Percentiles rank a stretch among this genome's conserved stretches.
These are phyloP conservation scores for Beverwykella pulmonaria DNA, from an alignment of 495 filamentous ascomycete species.

Conservation along the genomic window DNA sequence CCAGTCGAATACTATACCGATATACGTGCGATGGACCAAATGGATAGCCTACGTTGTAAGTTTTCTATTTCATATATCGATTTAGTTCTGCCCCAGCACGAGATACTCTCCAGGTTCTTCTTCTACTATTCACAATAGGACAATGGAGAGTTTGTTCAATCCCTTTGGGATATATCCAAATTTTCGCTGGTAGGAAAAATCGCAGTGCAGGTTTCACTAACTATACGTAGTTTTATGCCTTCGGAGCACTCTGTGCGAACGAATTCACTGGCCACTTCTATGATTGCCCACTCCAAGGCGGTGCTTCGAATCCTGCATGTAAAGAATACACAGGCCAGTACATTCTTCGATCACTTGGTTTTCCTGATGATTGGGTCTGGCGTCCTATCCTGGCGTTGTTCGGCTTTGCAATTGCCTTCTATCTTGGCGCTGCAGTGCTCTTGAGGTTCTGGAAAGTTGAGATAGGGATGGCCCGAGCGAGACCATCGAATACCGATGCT, in stretches of 20 bases:
- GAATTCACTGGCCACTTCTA: constrained; percentile 71
- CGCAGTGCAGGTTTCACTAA: background rate
- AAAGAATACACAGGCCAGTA: constrained; percentile 66
- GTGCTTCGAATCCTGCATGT: constrained; percentile 61
- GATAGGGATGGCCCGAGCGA: constrained; percentile 62
- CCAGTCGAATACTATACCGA: constrained; percentile 68
- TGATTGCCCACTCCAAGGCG: constrained; percentile 63
- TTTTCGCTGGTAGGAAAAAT: too few species aligned
- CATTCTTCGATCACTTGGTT: constrained; percentile 65
- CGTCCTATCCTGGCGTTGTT: constrained; percentile 64
- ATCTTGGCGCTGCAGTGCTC: constrained; percentile 57
- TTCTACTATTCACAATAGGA: too few species aligned
- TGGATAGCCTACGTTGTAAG: constrained; percentile 58
- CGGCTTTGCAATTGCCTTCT: constrained; percentile 61
- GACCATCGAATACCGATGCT: constrained; percentile 57
- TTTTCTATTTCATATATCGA: background rate
- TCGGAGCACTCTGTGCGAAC: constrained; percentile 67
- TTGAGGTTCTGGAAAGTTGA: constrained; percentile 62
- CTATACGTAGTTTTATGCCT: constrained; percentile 61
- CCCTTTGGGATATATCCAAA: too few species aligned
- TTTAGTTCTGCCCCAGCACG: background rate
- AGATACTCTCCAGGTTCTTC: too few species aligned
- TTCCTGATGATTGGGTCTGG: constrained; percentile 64
- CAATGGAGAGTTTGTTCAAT: too few species aligned
- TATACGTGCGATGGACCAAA: constrained; percentile 74